Percentiles rank a stretch among this genome's conserved stretches.
Evolutionary conservation across 371 early-diverging fungal species (phyloP).

Genomic region (Conidiobolus coronatus): DNA sequence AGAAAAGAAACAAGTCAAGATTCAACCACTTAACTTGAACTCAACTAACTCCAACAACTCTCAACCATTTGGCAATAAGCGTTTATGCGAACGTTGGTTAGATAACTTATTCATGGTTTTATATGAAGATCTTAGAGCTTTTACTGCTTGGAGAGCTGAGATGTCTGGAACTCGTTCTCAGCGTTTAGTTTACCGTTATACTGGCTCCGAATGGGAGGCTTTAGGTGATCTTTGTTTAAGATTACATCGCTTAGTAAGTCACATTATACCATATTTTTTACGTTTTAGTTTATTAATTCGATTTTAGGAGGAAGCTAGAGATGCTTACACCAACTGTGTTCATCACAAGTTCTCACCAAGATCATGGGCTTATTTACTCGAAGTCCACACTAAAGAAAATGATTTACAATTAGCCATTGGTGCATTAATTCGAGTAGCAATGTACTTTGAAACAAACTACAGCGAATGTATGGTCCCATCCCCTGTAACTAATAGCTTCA

Average conservation of each 20-base stretch:
- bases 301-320: conserved; percentile 54
- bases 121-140: conserved; percentile 85
- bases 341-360: conserved; percentile 76
- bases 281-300: background rate
- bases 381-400: conserved; percentile 52
- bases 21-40: background rate
- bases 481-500: conserved; percentile 53
- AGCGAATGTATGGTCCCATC: conserved; percentile 75
- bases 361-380: conserved; percentile 61
- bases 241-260: conserved; percentile 45
- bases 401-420: conserved; percentile 54
- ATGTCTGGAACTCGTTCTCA: conserved; percentile 37
- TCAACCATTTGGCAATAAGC: conserved; percentile 55
- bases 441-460: conserved; percentile 59
- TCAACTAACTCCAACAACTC: background rate
- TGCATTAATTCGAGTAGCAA: conserved; percentile 55
- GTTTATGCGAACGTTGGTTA: conserved; percentile 95
- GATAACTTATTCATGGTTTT: conserved; percentile 94
- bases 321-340: conserved; percentile 66
- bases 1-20: background rate
- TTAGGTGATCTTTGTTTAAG: conserved; percentile 77
- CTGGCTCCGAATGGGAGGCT: conserved; percentile 89
- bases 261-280: background rate
- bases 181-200: conserved; percentile 61
- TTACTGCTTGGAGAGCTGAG: conserved; percentile 65